A percentile compares a stretch with the other conserved stretches of the same genome.
phyloP scores from a whole-genome alignment of 768 basidiomycete genomes.

The Sarcomyxa edulis region DNA sequence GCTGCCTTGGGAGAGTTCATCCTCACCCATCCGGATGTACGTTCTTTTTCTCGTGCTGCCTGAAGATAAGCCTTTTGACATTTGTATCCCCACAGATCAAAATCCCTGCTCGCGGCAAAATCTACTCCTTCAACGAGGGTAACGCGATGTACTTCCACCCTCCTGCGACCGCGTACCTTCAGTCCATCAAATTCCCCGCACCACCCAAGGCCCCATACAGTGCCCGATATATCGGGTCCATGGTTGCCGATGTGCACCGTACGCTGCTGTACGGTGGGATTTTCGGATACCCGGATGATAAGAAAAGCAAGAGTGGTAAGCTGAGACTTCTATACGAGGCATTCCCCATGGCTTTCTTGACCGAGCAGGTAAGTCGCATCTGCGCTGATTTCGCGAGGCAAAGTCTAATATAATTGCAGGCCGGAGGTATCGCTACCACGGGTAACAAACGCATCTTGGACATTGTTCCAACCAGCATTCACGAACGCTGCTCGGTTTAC shows the following conservation, averaged over 20 bases:
- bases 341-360: conserved; percentile 96
- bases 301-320: conserved; percentile 96
- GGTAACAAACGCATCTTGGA: conserved; percentile 93
- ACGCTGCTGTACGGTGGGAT: conserved; percentile 97
- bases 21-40: conserved; percentile 91
- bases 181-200: conserved; percentile 87
- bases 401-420: conserved; percentile 49
- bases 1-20: conserved; percentile 96
- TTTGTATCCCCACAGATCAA: conserved; percentile 53
- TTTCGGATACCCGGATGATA: conserved; percentile 97
- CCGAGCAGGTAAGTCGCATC: conserved; percentile 65
- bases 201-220: conserved; percentile 81
- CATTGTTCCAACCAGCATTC: conserved; percentile 78
- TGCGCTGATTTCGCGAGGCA: no score
- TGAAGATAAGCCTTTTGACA: background rate
- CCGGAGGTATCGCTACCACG: conserved; percentile 94
- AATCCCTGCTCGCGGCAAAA: conserved; percentile 93
- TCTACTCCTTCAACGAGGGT: conserved; percentile 99
- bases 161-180: conserved; percentile 76
- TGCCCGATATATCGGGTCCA: conserved; percentile 92
- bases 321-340: conserved; percentile 94
- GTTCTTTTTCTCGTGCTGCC: conserved; percentile 14
- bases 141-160: conserved; percentile 92
- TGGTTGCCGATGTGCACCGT: conserved; percentile 98
- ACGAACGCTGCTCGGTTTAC: conserved; percentile 91